Evolutionary conservation across 1,284 basidiomycete species (phyloP).

Genomic region (Ceratobasidium sp.): DNA sequence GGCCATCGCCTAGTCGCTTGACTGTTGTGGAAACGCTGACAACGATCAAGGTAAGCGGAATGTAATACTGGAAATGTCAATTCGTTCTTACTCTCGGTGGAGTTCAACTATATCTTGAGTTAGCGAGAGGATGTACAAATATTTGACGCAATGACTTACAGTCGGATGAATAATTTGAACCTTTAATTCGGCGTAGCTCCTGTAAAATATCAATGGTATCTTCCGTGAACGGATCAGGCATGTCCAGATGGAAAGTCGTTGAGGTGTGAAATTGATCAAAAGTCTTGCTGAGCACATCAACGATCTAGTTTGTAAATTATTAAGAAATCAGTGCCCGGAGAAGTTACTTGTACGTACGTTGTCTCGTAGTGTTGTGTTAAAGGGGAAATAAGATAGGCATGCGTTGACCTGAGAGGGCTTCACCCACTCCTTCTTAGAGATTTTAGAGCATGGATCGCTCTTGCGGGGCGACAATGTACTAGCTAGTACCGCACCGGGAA

Average conservation of each 20-base stretch:
- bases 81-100: constrained; percentile 38
- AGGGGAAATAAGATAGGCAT: constrained; percentile 60
- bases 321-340: background rate
- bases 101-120: constrained; percentile 32
- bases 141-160: constrained; percentile 56
- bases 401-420: constrained; percentile 65
- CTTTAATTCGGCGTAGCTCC: constrained; percentile 66
- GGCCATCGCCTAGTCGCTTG: constrained; percentile 70
- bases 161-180: constrained; percentile 63
- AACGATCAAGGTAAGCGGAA: background rate
- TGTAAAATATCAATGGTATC: constrained; percentile 68
- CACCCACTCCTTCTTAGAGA: constrained; percentile 68
- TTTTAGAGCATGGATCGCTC: constrained; percentile 65
- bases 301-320: constrained; percentile 57
- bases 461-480: background rate
- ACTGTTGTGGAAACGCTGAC: constrained; percentile 61
- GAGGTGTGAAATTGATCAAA: constrained; percentile 70
- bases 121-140: too few relatives aligned
- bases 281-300: constrained; percentile 72
- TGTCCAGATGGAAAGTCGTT: constrained; percentile 68
- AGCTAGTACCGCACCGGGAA: background rate
- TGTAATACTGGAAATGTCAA: too few relatives aligned
- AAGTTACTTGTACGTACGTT: constrained; percentile 31
- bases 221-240: constrained; percentile 65
- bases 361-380: constrained; percentile 46